Conservation (phyloP, 2,329 filamentous ascomycete species). For the Pseudomassariella vexata region DNA sequence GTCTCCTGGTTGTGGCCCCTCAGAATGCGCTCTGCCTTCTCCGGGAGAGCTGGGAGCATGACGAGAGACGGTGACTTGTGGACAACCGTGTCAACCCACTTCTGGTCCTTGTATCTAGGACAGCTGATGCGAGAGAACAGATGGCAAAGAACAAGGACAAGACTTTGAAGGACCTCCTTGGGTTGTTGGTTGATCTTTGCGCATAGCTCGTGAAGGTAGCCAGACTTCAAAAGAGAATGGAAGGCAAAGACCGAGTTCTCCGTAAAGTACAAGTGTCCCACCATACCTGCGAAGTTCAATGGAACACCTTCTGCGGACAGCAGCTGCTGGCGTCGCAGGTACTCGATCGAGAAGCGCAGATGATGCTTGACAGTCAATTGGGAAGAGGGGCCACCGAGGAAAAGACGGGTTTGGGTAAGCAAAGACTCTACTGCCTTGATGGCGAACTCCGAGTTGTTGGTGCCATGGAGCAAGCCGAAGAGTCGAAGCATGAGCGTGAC, state of each 20-base stretch:
- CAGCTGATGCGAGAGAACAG: constrained; percentile 59
- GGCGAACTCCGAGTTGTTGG: constrained; percentile 57
- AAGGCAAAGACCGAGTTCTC: constrained; percentile 74
- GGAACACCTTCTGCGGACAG: constrained; percentile 56
- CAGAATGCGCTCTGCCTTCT: constrained; percentile 49
- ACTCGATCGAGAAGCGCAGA: constrained; percentile 75
- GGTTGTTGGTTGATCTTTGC: constrained; percentile 42
- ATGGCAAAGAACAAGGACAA: constrained; percentile 66
- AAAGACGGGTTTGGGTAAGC: constrained; percentile 63
- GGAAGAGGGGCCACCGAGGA: constrained; percentile 62
- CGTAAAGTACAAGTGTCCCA: constrained; percentile 70
- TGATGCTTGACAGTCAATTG: constrained; percentile 69
- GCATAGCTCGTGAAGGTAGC: constrained; percentile 63
- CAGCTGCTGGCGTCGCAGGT: constrained; percentile 63
- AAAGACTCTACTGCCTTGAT: constrained; percentile 58
- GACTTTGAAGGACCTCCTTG: constrained; percentile 43
- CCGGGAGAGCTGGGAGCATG: constrained; percentile 58
- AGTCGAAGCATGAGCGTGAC: constrained; percentile 66
- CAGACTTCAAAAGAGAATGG: constrained; percentile 64
- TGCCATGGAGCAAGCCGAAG: constrained; percentile 61
- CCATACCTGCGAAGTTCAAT: constrained; percentile 65
- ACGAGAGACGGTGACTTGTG: constrained; percentile 58
- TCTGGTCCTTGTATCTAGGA: constrained; percentile 34
- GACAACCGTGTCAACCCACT: constrained; percentile 40
- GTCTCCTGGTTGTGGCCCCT: constrained; percentile 59